Percentiles rank a stretch among this genome's conserved stretches.
Conservation (phyloP, 1,139 yeast species). For the Pichia inconspicua region DNA sequence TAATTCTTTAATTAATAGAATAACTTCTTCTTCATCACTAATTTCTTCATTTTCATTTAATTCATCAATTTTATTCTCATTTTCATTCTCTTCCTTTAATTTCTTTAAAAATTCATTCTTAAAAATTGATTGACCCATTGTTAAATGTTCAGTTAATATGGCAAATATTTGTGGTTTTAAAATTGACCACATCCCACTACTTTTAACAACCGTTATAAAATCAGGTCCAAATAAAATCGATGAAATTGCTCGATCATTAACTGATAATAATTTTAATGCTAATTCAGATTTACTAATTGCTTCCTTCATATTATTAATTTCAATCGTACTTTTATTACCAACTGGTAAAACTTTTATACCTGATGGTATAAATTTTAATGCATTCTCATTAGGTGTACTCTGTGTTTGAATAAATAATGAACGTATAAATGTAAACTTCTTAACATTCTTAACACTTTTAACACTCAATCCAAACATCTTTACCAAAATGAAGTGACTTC, state of each 20-base stretch:
- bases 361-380: slow-evolving; percentile 80
- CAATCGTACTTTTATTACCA: slow-evolving; percentile 36
- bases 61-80: slow-evolving; percentile 27
- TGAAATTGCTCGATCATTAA: slow-evolving; percentile 36
- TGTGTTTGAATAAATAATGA: slow-evolving; percentile 43
- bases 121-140: slow-evolving; percentile 63
- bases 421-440: slow-evolving; percentile 2
- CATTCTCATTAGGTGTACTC: slow-evolving; percentile 87
- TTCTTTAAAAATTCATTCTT: slow-evolving; percentile 27
- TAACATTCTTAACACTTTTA: no score
- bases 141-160: slow-evolving; percentile 72
- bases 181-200: slow-evolving; percentile 55
- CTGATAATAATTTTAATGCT: slow-evolving; percentile 43
- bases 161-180: slow-evolving; percentile 86
- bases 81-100: slow-evolving; percentile 23
- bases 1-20: slow-evolving; percentile 85
- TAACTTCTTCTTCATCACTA: slow-evolving; percentile 70
- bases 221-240: slow-evolving; percentile 49
- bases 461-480: background rate
- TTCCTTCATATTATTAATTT: slow-evolving; percentile 48
- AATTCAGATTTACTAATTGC: slow-evolving; percentile 41
- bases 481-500: no score
- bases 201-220: slow-evolving; percentile 75
- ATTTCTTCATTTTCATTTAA: slow-evolving; percentile 31
- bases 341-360: slow-evolving; percentile 35